Evolutionary conservation across 2,329 filamentous ascomycete genomes (phyloP).

Genomic region (Lachnellula cervina): DNA sequence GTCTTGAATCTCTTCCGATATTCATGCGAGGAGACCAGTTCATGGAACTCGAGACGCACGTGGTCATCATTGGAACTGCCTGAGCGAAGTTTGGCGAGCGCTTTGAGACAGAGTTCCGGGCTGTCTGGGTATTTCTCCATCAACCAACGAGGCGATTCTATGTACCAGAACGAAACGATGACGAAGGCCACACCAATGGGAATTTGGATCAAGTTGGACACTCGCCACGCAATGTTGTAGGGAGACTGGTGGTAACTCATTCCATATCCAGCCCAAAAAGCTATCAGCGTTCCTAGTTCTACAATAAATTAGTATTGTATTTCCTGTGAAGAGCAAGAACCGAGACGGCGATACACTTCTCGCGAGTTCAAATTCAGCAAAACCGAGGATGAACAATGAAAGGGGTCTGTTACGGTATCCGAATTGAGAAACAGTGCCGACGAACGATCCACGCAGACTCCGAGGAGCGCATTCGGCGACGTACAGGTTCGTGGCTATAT

Average conservation of each 20-base stretch:
- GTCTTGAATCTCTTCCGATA: constrained; percentile 56
- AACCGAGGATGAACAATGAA: too few relatives aligned
- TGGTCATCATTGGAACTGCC: constrained; percentile 62
- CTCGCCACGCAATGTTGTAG: constrained; percentile 40
- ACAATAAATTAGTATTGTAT: too few relatives aligned
- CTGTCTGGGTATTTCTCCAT: constrained; percentile 53
- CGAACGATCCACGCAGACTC: constrained; percentile 36
- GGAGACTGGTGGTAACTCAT: constrained; percentile 39
- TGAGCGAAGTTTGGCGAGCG: constrained; percentile 55
- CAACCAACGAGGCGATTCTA: constrained; percentile 65
- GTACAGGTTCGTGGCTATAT: constrained; percentile 39
- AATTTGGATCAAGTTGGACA: constrained; percentile 39
- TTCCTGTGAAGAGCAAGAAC: too few relatives aligned
- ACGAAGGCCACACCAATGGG: constrained; percentile 43
- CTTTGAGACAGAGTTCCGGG: constrained; percentile 53
- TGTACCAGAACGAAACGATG: constrained; percentile 56
- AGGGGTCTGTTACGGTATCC: constrained; percentile 29
- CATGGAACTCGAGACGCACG: constrained; percentile 59
- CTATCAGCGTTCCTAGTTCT: constrained; percentile 39
- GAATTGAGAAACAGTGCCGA: constrained; percentile 38
- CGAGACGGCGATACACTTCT: too few relatives aligned
- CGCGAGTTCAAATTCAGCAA: too few relatives aligned
- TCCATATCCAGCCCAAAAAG: constrained; percentile 41
- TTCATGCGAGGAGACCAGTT: constrained; percentile 67
- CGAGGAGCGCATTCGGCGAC: constrained; percentile 39